Percentiles rank a stretch among this genome's conserved stretches.
Conservation (phyloP, 208 protist species). For the Leishmania amazonensis region DNA sequence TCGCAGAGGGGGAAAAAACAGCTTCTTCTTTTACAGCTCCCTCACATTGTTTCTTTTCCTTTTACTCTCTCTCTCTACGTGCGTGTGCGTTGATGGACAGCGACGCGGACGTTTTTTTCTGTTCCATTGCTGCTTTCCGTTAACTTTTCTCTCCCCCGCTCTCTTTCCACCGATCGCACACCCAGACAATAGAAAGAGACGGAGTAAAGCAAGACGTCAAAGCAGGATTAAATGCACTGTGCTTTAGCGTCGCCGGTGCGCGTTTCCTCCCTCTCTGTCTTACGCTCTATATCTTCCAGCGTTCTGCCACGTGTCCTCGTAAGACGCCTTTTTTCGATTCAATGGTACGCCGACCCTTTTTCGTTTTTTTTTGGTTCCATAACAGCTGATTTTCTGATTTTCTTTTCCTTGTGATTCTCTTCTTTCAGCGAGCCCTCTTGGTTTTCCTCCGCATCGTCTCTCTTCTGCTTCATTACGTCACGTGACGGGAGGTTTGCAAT, state of each 20-base stretch:
- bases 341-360: background rate
- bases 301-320: background rate
- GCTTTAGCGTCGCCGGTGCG: background rate
- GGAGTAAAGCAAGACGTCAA: background rate
- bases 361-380: background rate
- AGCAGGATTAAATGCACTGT: background rate
- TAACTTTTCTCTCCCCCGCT: background rate
- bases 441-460: background rate
- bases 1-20: background rate
- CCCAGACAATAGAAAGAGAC: no score
- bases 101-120: constrained; percentile 22
- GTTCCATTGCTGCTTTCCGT: no score
- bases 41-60: background rate
- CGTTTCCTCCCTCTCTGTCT: background rate
- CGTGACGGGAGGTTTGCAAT: background rate
- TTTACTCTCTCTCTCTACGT: constrained; percentile 26
- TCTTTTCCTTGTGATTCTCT: constrained; percentile 3
- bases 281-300: constrained; percentile 22
- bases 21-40: constrained; percentile 16
- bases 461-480: background rate
- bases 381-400: background rate
- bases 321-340: background rate
- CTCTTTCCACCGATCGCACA: no score
- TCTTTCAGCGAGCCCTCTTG: background rate
- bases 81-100: background rate